Evolutionary conservation across 352 stramenopile species (phyloP), one percentile per base, ranked within the genome.

Genomic region (Pythium graminicola): DNA sequence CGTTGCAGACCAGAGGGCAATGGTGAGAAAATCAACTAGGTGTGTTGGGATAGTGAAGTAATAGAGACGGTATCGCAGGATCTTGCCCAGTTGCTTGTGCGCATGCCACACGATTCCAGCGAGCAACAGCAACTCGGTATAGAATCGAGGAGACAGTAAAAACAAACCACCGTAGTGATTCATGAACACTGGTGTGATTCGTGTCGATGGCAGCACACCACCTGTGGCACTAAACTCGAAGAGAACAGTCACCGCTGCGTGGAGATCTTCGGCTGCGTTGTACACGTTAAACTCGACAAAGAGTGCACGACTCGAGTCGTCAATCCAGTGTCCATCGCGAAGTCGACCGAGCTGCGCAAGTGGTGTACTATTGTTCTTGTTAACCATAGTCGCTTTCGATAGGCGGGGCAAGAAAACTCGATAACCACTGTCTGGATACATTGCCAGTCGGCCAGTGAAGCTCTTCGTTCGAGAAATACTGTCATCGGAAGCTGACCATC

Each of bases 211-310:
- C 1, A 85, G 28, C 19, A 78, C 52, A 8, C 60, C 72, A 5
- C 70, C 74, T 0, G 62, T 68, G 6, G 68, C 32, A 14, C 61
- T 58, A 39, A 90, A 76, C 52, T 86, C 74, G 23, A 87, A 86
- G 10, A 82, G 47, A 1, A 90, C 50, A 9, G 64, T 64, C 4
- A 84, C 65, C 2, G 65, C 58, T 22, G 61, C 74, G 52, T 85
- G 73, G 27, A 76, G 60, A 8, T 76, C 75, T 6, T 71, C 33
- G 3, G 69, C 73, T 8, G 65, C 50, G 17, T 83, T 86, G 69
- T 85, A 86, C 19, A 87, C 32, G 32, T 85, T 90, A 54, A 85
- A 88, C 36, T 73, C 62, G 13, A 74, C 59, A 41, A 86, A 73
- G 13, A 88, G 51, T 26, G 71, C 65, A 8, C 76, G 62, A 23